A percentile compares a stretch with the other conserved stretches of the same genome.
phyloP scores from a whole-genome alignment of 805 yeast species.

The Teunomyces cretensis region DNA sequence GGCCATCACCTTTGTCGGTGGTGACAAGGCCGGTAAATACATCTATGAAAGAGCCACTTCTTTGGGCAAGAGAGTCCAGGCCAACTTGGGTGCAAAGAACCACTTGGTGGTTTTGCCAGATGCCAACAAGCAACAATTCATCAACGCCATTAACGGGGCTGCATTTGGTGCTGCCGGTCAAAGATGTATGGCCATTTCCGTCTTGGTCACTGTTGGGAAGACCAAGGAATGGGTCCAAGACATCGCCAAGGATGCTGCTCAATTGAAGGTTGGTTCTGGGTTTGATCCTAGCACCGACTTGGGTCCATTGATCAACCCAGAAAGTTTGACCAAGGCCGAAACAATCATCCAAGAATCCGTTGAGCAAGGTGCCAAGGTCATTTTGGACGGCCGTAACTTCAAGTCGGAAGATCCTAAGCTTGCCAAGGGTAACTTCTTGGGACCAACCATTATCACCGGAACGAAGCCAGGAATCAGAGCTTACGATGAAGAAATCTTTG shows the following conservation, averaged over 20 bases:
- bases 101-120: constrained; percentile 74
- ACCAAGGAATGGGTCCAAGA: constrained; percentile 64
- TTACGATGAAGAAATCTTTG: constrained; percentile 74
- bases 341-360: constrained; percentile 56
- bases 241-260: constrained; percentile 54
- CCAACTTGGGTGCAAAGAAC: constrained; percentile 78
- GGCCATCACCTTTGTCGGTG: constrained; percentile 78
- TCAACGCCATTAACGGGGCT: constrained; percentile 69
- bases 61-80: constrained; percentile 73
- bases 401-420: constrained; percentile 37
- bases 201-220: constrained; percentile 68
- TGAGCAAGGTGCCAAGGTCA: constrained; percentile 59
- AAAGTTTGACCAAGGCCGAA: constrained; percentile 52
- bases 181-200: constrained; percentile 79
- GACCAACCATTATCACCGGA: constrained; percentile 63
- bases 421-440: constrained; percentile 64
- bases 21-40: constrained; percentile 75
- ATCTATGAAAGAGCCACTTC: constrained; percentile 65
- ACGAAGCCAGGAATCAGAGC: constrained; percentile 69
- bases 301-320: constrained; percentile 72
- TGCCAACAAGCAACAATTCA: constrained; percentile 61
- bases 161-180: constrained; percentile 87
- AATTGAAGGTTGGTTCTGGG: constrained; percentile 63
- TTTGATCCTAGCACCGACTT: constrained; percentile 61
- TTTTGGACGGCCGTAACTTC: constrained; percentile 62